Percentiles rank a stretch among this genome's conserved stretches.
Conservation (phyloP, 768 basidiomycete species). For the Sistotremastrum niveocremeum region DNA sequence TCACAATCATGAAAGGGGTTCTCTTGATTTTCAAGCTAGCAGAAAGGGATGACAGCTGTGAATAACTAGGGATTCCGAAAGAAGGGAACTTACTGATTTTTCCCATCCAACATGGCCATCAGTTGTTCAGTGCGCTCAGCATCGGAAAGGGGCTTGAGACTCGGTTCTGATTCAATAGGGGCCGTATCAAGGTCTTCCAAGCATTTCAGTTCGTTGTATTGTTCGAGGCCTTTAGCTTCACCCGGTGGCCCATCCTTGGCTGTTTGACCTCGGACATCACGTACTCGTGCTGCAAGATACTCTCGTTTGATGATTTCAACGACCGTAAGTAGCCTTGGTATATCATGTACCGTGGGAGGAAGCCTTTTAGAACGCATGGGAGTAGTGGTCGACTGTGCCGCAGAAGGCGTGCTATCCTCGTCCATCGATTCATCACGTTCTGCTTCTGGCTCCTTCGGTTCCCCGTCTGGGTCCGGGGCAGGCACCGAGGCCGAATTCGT, state of each 20-base stretch:
- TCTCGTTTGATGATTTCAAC: conserved; percentile 80
- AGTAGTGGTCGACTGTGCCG: conserved; percentile 10
- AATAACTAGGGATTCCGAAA: not conserved
- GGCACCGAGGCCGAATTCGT: not conserved
- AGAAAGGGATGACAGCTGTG: not conserved
- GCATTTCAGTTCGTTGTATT: conserved; percentile 60
- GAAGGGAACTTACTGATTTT: conserved; percentile 36
- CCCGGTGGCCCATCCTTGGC: conserved; percentile 29
- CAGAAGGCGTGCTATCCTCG: not conserved
- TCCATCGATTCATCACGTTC: conserved; percentile 10
- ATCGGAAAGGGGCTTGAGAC: too few relatives aligned
- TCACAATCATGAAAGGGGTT: conserved; percentile 60
- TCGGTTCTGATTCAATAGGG: too few relatives aligned
- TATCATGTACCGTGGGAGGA: conserved; percentile 16
- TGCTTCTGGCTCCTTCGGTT: conserved; percentile 4
- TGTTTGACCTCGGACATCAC: conserved; percentile 15
- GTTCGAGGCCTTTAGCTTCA: conserved; percentile 46
- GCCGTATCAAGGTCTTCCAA: conserved; percentile 29
- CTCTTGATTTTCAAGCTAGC: conserved; percentile 39
- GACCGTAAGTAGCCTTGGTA: conserved; percentile 60
- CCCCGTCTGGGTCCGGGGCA: not conserved
- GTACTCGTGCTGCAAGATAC: conserved; percentile 25
- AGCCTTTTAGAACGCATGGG: conserved; percentile 17
- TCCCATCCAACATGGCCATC: conserved; percentile 36
- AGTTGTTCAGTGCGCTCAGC: not conserved